phyloP scores from a whole-genome alignment of 2,329 filamentous ascomycete genomes.

The Fusarium azukiicola region DNA sequence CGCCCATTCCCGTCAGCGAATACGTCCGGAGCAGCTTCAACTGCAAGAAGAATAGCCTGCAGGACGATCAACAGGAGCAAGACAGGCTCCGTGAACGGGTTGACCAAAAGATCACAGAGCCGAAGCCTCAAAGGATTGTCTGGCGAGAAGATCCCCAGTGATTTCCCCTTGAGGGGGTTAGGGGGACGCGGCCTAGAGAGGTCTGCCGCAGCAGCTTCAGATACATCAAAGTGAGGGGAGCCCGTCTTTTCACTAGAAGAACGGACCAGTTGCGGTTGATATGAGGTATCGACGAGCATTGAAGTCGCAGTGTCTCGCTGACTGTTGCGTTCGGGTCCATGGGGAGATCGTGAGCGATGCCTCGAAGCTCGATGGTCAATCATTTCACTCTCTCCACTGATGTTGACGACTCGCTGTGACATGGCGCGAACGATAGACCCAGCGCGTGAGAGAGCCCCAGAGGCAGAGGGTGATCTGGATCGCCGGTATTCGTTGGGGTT shows the following conservation, averaged over 20 bases:
- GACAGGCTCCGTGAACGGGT: conserved; percentile 91
- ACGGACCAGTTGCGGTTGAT: conserved; percentile 71
- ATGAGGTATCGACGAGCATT: conserved; percentile 72
- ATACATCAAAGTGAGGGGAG: conserved; percentile 45
- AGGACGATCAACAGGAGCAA: conserved; percentile 93
- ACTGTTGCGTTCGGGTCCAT: conserved; percentile 63
- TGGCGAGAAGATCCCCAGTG: conserved; percentile 90
- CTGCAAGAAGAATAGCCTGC: conserved; percentile 92
- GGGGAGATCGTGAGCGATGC: conserved; percentile 78
- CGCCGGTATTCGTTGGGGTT: conserved; percentile 73
- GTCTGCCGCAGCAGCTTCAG: conserved; percentile 40
- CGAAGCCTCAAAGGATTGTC: conserved; percentile 87
- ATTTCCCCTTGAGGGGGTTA: conserved; percentile 93
- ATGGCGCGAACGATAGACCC: conserved; percentile 91
- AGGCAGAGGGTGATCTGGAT: conserved; percentile 82
- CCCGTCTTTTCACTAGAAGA: conserved; percentile 70
- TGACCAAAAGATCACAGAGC: conserved; percentile 91
- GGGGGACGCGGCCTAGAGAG: conserved; percentile 46
- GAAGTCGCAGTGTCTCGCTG: conserved; percentile 55
- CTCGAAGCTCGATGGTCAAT: conserved; percentile 86
- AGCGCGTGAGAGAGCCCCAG: conserved; percentile 83
- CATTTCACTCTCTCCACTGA: conserved; percentile 94
- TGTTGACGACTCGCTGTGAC: conserved; percentile 98
- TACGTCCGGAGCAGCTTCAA: conserved; percentile 89
- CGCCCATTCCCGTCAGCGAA: conserved; percentile 81